A percentile compares a stretch with the other conserved stretches of the same genome.
Conservation (phyloP, 148 eudicot genomes). For the Limonium bicolor region DNA sequence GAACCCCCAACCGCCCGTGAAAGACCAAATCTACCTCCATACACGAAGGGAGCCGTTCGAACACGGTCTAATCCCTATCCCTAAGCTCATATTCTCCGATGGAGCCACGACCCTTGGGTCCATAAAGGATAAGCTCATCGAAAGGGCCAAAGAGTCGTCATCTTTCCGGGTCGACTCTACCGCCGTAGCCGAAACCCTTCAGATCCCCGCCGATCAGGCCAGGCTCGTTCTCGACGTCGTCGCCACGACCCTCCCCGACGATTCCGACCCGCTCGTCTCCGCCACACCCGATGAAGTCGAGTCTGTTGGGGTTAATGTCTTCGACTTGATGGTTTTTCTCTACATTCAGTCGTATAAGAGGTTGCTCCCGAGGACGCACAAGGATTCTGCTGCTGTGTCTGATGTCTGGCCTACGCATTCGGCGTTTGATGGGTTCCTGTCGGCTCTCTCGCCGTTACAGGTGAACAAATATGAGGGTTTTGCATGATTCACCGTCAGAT, state of each 20-base stretch:
- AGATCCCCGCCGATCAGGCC: conserved; percentile 47
- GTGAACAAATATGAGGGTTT: too few species aligned
- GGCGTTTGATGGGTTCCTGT: conserved; percentile 81
- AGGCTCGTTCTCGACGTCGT: conserved; percentile 59
- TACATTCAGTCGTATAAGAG: conserved; percentile 82
- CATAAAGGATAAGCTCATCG: conserved; percentile 38
- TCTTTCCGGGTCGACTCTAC: conserved; percentile 22
- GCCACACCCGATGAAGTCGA: conserved; percentile 36
- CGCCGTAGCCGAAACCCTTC: conserved; percentile 35
- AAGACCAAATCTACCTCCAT: conserved; percentile 30
- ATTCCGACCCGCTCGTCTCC: conserved; percentile 39
- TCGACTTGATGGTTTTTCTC: conserved; percentile 65
- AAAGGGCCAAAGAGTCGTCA: conserved; percentile 12
- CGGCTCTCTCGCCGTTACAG: conserved; percentile 95
- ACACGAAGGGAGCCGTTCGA: conserved; percentile 84
- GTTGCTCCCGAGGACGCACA: conserved; percentile 66
- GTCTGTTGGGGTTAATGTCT: conserved; percentile 36
- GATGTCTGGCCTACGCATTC: conserved; percentile 97
- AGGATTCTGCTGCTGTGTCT: conserved; percentile 79
- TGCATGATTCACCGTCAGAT: too few species aligned
- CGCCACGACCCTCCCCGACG: conserved; percentile 33
- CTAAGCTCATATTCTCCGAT: conserved; percentile 83
- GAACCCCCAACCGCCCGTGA: conserved; percentile 8
- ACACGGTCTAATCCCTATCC: conserved; percentile 83
- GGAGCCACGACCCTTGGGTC: conserved; percentile 37